These are phyloP conservation scores for Ceratobasidium sp. DNA, from an alignment of 1,284 basidiomycete genomes.

Conservation along the genomic window DNA sequence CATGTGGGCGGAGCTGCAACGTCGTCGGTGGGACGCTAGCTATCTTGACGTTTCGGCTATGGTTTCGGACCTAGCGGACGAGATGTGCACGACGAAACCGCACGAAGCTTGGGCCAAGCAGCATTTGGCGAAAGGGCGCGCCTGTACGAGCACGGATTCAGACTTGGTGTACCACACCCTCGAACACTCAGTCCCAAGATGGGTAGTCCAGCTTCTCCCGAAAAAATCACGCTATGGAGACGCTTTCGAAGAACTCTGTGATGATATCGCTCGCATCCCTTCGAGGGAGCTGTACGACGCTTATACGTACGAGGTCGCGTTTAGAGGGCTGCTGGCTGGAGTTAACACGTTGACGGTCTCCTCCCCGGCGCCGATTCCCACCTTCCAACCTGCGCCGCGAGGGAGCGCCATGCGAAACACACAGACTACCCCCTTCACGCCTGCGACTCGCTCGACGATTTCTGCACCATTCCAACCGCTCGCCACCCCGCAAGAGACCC, in stretches of 20 bases:
- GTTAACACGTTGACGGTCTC: too few species aligned
- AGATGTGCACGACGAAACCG: background rate
- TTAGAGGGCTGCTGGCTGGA: too few species aligned
- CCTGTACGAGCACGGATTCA: background rate
- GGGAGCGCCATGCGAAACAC: too few species aligned
- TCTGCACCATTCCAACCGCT: too few species aligned
- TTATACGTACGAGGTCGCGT: background rate
- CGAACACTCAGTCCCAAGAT: background rate
- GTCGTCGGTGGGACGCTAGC: background rate
- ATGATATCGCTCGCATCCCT: conserved; percentile 1
- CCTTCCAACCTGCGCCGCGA: too few species aligned
- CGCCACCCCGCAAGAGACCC: too few species aligned
- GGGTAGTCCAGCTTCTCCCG: background rate
- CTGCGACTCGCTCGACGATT: too few species aligned
- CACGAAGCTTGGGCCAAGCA: conserved; percentile 21
- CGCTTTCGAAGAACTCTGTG: conserved; percentile 9
- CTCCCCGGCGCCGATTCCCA: too few species aligned
- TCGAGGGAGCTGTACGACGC: background rate
- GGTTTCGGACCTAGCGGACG: background rate
- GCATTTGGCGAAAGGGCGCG: background rate
- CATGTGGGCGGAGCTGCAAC: background rate
- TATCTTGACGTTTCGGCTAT: background rate
- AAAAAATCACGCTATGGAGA: background rate
- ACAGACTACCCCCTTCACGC: too few species aligned
- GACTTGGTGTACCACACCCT: conserved; percentile 22